phyloP scores from a whole-genome alignment of 2,329 filamentous ascomycete species.

The Xylariaceae sp. region DNA sequence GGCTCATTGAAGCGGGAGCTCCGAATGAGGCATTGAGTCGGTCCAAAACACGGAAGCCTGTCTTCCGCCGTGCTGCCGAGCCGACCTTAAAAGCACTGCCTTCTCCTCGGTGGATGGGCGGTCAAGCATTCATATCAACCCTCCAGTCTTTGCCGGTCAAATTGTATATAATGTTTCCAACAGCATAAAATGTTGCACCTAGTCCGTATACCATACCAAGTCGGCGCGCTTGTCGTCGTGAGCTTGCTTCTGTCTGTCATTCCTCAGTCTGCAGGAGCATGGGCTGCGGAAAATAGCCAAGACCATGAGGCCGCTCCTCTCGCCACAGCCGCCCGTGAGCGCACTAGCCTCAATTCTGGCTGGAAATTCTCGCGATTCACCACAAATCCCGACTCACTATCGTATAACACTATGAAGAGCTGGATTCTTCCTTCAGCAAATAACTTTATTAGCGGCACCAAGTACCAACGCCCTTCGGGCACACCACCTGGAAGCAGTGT shows the following conservation, averaged over 20 bases:
- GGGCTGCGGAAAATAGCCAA: background rate
- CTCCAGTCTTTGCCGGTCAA: background rate
- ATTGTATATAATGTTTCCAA: background rate
- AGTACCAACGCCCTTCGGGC: slow-evolving; percentile 32
- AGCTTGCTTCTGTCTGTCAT: slow-evolving; percentile 13
- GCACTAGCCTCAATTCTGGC: slow-evolving; percentile 41
- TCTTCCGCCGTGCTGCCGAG: background rate
- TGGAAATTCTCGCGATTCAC: slow-evolving; percentile 46
- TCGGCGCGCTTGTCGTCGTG: slow-evolving; percentile 9
- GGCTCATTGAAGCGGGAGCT: background rate
- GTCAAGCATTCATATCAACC: background rate
- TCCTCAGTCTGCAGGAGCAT: slow-evolving; percentile 15
- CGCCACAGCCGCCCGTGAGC: slow-evolving; percentile 35
- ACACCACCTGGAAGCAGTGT: slow-evolving; percentile 36
- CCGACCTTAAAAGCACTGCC: slow-evolving; percentile 6
- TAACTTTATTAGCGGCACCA: slow-evolving; percentile 38
- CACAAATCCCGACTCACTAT: slow-evolving; percentile 43
- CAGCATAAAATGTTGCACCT: slow-evolving; percentile 15
- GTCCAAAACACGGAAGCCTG: background rate
- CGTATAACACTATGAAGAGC: slow-evolving; percentile 41
- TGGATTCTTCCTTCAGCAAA: slow-evolving; percentile 44
- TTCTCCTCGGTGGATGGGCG: slow-evolving; percentile 6
- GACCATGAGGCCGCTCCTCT: background rate
- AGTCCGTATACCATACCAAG: slow-evolving; percentile 8
- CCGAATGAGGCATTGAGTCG: background rate